Evolutionary conservation across 1,284 basidiomycete species (phyloP), one percentile per base, ranked within the genome.

Genomic region (Moesziomyces aphidis): DNA sequence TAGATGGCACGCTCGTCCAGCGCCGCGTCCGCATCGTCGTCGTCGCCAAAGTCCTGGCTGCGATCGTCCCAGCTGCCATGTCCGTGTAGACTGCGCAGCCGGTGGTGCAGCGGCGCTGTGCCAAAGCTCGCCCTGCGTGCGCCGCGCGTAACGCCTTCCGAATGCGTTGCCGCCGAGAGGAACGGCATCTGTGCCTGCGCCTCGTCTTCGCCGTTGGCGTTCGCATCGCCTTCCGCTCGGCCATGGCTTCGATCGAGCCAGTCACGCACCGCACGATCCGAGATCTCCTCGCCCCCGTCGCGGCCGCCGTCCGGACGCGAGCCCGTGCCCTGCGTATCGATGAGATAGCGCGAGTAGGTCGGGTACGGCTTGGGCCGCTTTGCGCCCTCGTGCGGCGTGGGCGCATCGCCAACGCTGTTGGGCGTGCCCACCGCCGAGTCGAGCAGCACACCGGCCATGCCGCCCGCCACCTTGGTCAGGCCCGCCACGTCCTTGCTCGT

Each of bases 1-100:
- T 69, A 62, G 31, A 63, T 36, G 9, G 46, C 60, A 5, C 55
- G 26, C 19, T 61, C 58, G 34, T 64, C 67, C 19, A 61, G 49
- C 34, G 31, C 55, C 4, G 24, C 24, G 19, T n/a, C 22, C 23
- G 78, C 82, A 17, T 85, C 85, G 62, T 86, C 86, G 72, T 84
- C 85, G 5, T 85, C 86, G 55, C 86, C 87, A 26, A 77, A 79
- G 28, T 62, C 81, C n/a, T 85, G 61, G 49, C 62, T 60, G 8
- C 72, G 47, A 31, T 74, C 86, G 48, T 86, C 84, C 28, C 73
- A 71, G 65, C 78, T 55, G 45, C 61, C 59, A 23, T 63, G 49
- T 8, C 52, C 64, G 45, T 63, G 63, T 55, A 55, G 58, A 6
- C 48, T 59, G 13, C 69, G 34, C 23, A 72, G 22, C 31, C 69